Evolutionary conservation across 768 basidiomycete species (phyloP), one percentile per base, ranked within the genome.

Genomic region (Pleurotus pulmonarius): DNA sequence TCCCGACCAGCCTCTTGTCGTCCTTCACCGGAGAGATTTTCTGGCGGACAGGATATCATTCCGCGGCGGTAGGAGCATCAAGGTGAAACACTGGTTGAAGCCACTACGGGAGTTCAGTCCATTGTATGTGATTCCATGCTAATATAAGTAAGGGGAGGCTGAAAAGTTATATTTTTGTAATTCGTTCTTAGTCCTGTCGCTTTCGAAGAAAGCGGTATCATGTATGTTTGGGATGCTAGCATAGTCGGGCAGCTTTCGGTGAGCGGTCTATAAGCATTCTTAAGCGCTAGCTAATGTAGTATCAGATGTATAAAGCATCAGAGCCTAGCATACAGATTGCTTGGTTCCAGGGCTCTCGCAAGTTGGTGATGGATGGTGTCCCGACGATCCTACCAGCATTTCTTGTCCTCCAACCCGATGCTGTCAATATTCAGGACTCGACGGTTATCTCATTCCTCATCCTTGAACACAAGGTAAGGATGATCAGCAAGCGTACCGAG

Each of bases 31-130:
- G 40, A 57, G 61, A 34, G 65, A 61, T 1, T 56, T 67, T 8
- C 41, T 67, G 18, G 59, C 66, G 18, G 65, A 66, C 46, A 62
- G 58, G 53, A 63, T 67, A 29, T 60, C 60, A 16, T 62, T 66
- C 26, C 16, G 53, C 46, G 65, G 66, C 13, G 57, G 62, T 41
- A 41, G 60, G 49, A 55, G 55, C 18, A 57, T 59, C 39, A 60
- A 60, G 1, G 48, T 67, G 29, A 58, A 63, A 18, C 63, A 58
- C 15, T 66, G 65, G 65, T 52, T 67, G 46, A 61, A 61, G 37
- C 61, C 59, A 15, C 60, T 61, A 16, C 60, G 60, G 9, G 58
- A 60, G 1, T 55, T 63, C n/a, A 46, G 49, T 16, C 40, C 49
- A 15, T 65, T 65, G 64, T 64, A 46, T 26, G 26, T 64, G 60